Percentiles rank a stretch among this genome's conserved stretches.
phyloP scores from a whole-genome alignment of 2,329 filamentous ascomycete species.

The Mollisiaceae sp. region DNA sequence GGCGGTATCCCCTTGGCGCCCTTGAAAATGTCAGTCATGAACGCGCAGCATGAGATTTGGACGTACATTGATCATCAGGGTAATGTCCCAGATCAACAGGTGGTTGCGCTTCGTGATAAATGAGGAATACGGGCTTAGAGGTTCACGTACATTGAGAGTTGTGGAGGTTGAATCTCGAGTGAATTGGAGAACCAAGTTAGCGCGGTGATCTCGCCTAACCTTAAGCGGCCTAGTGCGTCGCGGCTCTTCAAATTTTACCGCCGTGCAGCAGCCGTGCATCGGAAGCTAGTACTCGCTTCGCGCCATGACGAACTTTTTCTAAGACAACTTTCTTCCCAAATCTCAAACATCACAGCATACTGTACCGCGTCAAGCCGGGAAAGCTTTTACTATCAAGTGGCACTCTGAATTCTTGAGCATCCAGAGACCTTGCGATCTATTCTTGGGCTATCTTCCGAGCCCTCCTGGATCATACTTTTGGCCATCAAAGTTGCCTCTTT shows the following conservation, averaged over 20 bases:
- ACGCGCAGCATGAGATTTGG: background rate
- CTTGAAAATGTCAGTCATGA: conserved; percentile 24
- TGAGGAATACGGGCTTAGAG: background rate
- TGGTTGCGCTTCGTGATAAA: background rate
- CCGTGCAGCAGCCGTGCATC: background rate
- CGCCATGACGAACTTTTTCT: conserved; percentile 2
- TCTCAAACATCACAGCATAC: background rate
- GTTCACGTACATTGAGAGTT: background rate
- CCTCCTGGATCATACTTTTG: background rate
- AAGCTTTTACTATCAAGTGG: too few relatives aligned
- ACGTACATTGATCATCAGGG: conserved; percentile 42
- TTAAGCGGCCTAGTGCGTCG: background rate
- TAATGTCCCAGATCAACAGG: conserved; percentile 33
- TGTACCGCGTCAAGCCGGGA: background rate
- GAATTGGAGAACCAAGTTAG: background rate
- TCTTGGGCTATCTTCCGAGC: background rate
- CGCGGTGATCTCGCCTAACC: background rate
- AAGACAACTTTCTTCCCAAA: background rate
- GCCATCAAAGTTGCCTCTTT: background rate
- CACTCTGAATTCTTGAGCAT: too few relatives aligned
- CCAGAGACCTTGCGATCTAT: too few relatives aligned
- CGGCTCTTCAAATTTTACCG: background rate
- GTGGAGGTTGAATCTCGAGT: background rate
- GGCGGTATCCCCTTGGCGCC: conserved; percentile 34
- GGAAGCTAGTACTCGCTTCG: background rate